A percentile compares a stretch with the other conserved stretches of the same genome.
phyloP scores from a whole-genome alignment of 1,284 basidiomycete species.

The Tilletiaria anomala region DNA sequence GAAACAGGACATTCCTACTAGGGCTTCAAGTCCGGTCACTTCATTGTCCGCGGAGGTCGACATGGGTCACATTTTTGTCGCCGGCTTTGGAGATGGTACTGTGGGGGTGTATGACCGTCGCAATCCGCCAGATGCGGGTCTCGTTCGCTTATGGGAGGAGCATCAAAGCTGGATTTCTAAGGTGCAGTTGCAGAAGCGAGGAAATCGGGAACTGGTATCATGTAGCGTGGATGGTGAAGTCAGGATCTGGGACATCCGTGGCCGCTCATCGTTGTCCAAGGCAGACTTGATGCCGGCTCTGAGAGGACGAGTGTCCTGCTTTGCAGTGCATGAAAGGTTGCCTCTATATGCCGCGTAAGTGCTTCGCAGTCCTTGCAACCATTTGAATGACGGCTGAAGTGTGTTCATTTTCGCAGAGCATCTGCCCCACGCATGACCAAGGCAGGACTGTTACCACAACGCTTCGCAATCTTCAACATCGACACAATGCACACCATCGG shows the following conservation, averaged over 20 bases:
- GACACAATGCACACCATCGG: background rate
- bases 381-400: no score
- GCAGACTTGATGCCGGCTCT: constrained; percentile 46
- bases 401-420: no score
- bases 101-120: constrained; percentile 85
- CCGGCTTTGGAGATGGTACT: constrained; percentile 82
- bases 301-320: constrained; percentile 49
- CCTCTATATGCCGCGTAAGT: constrained; percentile 55
- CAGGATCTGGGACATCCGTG: constrained; percentile 79
- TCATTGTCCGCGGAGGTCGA: constrained; percentile 66
- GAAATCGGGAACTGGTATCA: constrained; percentile 48
- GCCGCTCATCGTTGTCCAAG: constrained; percentile 55
- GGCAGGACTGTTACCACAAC: background rate
- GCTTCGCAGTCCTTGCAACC: no score
- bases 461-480: background rate
- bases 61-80: constrained; percentile 65
- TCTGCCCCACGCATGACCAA: no score
- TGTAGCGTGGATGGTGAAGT: constrained; percentile 74
- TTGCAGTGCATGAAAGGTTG: constrained; percentile 74
- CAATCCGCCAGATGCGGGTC: constrained; percentile 65
- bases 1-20: constrained; percentile 65
- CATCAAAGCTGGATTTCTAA: constrained; percentile 86
- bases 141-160: constrained; percentile 60
- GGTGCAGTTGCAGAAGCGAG: constrained; percentile 66
- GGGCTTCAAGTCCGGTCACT: constrained; percentile 77